A percentile compares a stretch with the other conserved stretches of the same genome.
Evolutionary conservation across 2,329 filamentous ascomycete genomes (phyloP).

Genomic region (Fusarium heterosporum): DNA sequence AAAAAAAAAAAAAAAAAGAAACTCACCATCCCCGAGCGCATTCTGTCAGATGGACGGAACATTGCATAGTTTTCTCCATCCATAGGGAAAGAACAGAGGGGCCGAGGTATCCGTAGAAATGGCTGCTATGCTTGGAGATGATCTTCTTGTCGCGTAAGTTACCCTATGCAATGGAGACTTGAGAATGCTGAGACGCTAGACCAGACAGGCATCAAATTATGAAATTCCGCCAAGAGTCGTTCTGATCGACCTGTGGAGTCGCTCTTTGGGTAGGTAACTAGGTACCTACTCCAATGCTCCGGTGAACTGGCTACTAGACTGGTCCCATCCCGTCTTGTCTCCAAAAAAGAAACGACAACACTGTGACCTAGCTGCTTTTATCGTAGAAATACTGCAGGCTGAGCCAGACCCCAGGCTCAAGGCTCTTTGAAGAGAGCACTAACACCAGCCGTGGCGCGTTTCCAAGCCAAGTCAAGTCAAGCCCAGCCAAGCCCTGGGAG

Average conservation of each 20-base stretch:
- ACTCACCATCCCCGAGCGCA: too few species aligned
- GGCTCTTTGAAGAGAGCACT: neutral
- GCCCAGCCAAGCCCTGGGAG: slow-evolving; percentile 8
- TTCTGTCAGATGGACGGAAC: neutral
- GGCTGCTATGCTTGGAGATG: neutral
- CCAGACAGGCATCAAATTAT: slow-evolving; percentile 14
- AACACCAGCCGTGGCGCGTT: slow-evolving; percentile 27
- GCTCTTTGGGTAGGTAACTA: neutral
- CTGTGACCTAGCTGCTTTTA: slow-evolving; percentile 25
- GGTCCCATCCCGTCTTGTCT: slow-evolving; percentile 26
- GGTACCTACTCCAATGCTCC: slow-evolving; percentile 14
- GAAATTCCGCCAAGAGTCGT: slow-evolving; percentile 14
- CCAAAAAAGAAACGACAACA: slow-evolving; percentile 22
- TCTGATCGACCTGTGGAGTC: slow-evolving; percentile 19
- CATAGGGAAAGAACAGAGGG: neutral
- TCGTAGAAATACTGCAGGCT: slow-evolving; percentile 27
- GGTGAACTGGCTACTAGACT: slow-evolving; percentile 28
- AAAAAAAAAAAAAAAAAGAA: too few species aligned
- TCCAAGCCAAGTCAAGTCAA: slow-evolving; percentile 34
- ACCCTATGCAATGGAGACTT: neutral
- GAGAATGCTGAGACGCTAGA: slow-evolving; percentile 1
- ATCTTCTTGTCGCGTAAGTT: neutral
- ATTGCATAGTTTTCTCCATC: neutral
- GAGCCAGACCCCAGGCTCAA: slow-evolving; percentile 31
- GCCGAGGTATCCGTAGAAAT: neutral